These are phyloP conservation scores for Hypoxylon sp. DNA, from an alignment of 2,329 filamentous ascomycete species.

Conservation along the genomic window DNA sequence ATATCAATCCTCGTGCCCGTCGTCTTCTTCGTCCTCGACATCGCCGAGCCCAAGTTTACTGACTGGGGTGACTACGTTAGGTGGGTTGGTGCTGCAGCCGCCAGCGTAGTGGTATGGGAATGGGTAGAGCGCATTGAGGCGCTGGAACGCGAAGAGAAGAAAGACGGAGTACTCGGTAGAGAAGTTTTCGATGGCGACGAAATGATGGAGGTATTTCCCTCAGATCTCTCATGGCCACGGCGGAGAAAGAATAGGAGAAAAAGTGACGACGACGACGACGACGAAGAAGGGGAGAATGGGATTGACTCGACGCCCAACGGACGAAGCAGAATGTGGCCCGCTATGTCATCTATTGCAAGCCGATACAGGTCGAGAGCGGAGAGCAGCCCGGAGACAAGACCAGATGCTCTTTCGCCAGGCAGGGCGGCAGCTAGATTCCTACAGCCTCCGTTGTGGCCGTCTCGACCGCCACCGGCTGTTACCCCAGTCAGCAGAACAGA, in stretches of 20 bases:
- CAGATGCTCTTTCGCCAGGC: constrained; percentile 35
- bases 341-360: constrained; percentile 51
- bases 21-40: constrained; percentile 92
- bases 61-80: constrained; percentile 95
- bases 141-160: constrained; percentile 89
- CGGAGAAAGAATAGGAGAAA: constrained; percentile 42
- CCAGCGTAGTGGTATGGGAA: constrained; percentile 97
- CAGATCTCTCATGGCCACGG: constrained; percentile 58
- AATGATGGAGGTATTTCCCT: constrained; percentile 74
- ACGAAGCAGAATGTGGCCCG: constrained; percentile 51
- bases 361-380: constrained; percentile 47
- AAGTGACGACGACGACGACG: constrained; percentile 41
- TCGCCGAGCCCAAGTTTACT: constrained; percentile 82
- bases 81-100: constrained; percentile 94
- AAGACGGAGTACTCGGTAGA: constrained; percentile 87
- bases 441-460: constrained; percentile 62
- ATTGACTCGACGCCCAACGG: constrained; percentile 40
- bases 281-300: constrained; percentile 46
- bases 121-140: constrained; percentile 97
- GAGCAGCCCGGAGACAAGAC: constrained; percentile 35
- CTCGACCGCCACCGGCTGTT: constrained; percentile 61
- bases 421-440: constrained; percentile 47
- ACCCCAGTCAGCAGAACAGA: constrained; percentile 69
- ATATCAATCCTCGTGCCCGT: constrained; percentile 86
- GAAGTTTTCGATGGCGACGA: constrained; percentile 95